Percentiles rank a stretch among this genome's conserved stretches.
These are phyloP conservation scores for Pholiota adiposa DNA, from an alignment of 1,284 basidiomycete species.

Conservation along the genomic window DNA sequence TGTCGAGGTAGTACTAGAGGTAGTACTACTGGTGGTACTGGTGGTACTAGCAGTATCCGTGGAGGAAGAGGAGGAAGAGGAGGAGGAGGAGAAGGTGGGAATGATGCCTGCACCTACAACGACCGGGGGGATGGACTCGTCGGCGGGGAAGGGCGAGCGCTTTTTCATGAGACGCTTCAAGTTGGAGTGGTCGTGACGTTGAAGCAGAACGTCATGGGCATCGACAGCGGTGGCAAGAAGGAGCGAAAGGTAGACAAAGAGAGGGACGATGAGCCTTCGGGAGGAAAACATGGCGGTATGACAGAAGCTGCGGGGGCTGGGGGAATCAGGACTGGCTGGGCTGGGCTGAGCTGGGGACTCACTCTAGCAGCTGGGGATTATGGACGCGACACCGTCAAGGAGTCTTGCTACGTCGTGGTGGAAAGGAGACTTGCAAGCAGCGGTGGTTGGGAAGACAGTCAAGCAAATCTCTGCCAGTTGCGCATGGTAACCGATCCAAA, in stretches of 20 bases:
- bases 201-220: conserved; percentile 46
- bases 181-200: conserved; percentile 58
- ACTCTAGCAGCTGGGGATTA: conserved; percentile 14
- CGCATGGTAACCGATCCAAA: conserved; percentile 24
- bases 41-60: conserved; percentile 24
- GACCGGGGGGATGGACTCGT: conserved; percentile 7
- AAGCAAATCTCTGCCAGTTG: conserved; percentile 4
- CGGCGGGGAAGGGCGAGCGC: conserved; percentile 43
- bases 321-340: conserved; percentile 5
- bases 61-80: conserved; percentile 13
- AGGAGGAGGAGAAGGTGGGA: conserved; percentile 12
- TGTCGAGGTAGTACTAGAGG: background rate
- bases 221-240: conserved; percentile 42
- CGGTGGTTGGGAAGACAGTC: background rate
- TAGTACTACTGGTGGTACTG: conserved; percentile 21
- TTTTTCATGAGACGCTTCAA: conserved; percentile 70
- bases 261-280: conserved; percentile 55
- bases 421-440: background rate
- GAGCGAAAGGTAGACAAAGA: conserved; percentile 65
- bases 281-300: conserved; percentile 47
- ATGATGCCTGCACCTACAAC: conserved; percentile 26
- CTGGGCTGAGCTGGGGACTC: conserved; percentile 4
- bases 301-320: conserved; percentile 5
- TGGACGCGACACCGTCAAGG: conserved; percentile 30
- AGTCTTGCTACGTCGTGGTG: conserved; percentile 18